Percentiles rank a stretch among this genome's conserved stretches.
These are phyloP conservation scores for Xylaria sp. DNA, from an alignment of 2,329 filamentous ascomycete species.

Conservation along the genomic window DNA sequence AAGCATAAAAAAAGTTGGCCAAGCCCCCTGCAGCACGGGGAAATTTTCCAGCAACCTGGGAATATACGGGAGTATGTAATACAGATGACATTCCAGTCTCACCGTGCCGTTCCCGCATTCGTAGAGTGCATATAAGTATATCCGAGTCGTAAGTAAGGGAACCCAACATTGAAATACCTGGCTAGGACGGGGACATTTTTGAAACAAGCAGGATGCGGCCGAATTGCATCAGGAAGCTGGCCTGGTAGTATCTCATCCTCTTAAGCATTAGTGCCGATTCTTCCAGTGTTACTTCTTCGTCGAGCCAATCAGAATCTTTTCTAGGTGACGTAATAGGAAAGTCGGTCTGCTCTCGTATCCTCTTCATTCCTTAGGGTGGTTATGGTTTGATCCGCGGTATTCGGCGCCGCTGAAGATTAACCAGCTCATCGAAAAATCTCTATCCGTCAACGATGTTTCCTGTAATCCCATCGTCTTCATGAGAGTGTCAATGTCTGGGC, in stretches of 20 bases:
- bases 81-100: too few relatives aligned
- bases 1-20: too few relatives aligned
- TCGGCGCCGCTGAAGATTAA: conserved; percentile 27
- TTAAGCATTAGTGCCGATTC: conserved; percentile 17
- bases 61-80: too few relatives aligned
- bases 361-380: conserved; percentile 9
- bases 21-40: too few relatives aligned
- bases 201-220: neutral
- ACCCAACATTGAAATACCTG: too few relatives aligned
- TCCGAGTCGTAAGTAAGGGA: too few relatives aligned
- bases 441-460: neutral
- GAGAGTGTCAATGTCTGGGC: neutral
- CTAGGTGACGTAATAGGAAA: neutral
- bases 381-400: neutral
- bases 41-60: too few relatives aligned
- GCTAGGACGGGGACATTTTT: too few relatives aligned
- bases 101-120: too few relatives aligned
- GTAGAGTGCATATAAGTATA: too few relatives aligned
- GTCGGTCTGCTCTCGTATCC: conserved; percentile 4
- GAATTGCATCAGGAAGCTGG: neutral
- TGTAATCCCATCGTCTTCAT: neutral
- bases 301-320: conserved; percentile 28
- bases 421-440: conserved; percentile 24
- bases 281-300: conserved; percentile 30
- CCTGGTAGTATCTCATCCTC: conserved; percentile 29